phyloP scores from a whole-genome alignment of 1,139 yeast species.

The Oligophagozyma castellii region DNA sequence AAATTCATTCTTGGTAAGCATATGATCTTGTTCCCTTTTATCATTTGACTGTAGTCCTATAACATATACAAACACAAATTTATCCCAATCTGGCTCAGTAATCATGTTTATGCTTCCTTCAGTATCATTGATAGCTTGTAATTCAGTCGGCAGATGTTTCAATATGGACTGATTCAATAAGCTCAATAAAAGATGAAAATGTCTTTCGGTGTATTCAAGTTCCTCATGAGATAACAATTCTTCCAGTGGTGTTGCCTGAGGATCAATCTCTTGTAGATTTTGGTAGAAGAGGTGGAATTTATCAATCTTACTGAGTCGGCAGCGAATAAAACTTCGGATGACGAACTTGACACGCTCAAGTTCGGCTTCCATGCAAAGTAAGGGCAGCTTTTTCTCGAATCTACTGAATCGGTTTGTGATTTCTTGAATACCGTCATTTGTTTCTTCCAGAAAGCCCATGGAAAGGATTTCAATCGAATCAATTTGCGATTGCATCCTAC shows the following conservation, averaged over 20 bases:
- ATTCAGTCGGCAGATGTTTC: constrained; percentile 47
- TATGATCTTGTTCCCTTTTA: constrained; percentile 13
- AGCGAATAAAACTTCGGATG: constrained; percentile 63
- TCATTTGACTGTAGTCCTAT: constrained; percentile 23
- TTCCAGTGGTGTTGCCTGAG: constrained; percentile 8
- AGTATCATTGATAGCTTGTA: constrained; percentile 65
- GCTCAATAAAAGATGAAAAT: constrained; percentile 47
- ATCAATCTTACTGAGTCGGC: constrained; percentile 66
- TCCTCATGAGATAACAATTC: constrained; percentile 44
- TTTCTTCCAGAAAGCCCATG: constrained; percentile 30
- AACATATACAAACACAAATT: constrained; percentile 65
- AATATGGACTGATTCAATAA: constrained; percentile 60
- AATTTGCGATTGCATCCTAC: constrained; percentile 51
- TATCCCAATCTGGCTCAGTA: constrained; percentile 58
- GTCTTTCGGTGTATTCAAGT: constrained; percentile 46
- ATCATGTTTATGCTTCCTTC: constrained; percentile 71
- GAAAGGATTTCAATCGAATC: constrained; percentile 54
- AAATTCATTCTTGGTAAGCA: constrained; percentile 14
- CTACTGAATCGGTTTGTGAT: constrained; percentile 5
- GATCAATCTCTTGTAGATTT: constrained; percentile 11
- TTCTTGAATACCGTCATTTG: constrained; percentile 3
- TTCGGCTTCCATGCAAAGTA: constrained; percentile 82
- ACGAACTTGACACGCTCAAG: constrained; percentile 75
- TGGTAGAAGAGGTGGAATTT: constrained; percentile 44
- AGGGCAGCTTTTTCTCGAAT: constrained; percentile 56